A percentile compares a stretch with the other conserved stretches of the same genome.
These are phyloP conservation scores for Euphorbia peplus DNA, from an alignment of 345 rosid species.

Conservation along the genomic window DNA sequence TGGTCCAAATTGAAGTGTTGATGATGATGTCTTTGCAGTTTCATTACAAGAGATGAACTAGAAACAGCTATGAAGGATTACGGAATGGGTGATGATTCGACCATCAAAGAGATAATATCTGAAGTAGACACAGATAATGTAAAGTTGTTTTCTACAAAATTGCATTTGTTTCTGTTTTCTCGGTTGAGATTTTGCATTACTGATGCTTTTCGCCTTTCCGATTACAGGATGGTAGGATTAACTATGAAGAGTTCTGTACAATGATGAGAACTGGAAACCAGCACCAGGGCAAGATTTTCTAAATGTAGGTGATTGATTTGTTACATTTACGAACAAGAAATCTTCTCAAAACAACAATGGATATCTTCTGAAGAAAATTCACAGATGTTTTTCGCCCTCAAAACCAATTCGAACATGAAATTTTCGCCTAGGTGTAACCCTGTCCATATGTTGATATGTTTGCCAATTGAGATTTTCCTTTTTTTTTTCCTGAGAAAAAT, in stretches of 20 bases:
- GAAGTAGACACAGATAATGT: conserved; percentile 36
- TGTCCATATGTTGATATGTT: conserved; percentile 3
- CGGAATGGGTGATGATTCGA: conserved; percentile 34
- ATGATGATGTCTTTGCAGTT: conserved; percentile 17
- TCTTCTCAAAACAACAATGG: not conserved
- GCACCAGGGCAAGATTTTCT: conserved; percentile 16
- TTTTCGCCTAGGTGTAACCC: not conserved
- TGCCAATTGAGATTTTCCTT: not conserved
- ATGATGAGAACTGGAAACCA: conserved; percentile 34
- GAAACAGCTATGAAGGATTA: conserved; percentile 35
- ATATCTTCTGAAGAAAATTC: not conserved
- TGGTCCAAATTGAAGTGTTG: not conserved
- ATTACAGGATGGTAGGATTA: conserved; percentile 41
- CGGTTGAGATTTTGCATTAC: not conserved
- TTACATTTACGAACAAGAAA: not conserved
- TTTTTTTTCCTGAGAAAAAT: not conserved
- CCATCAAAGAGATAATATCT: conserved; percentile 29
- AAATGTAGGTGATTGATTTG: not conserved
- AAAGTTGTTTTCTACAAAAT: not conserved
- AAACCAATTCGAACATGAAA: not conserved
- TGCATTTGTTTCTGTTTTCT: not conserved
- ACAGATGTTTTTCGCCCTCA: not conserved
- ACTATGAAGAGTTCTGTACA: conserved; percentile 40
- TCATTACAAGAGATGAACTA: conserved; percentile 35
- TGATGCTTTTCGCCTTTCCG: not conserved